Conservation (phyloP, 164 flowering plant genomes). For the Aristolochia fimbriata region DNA sequence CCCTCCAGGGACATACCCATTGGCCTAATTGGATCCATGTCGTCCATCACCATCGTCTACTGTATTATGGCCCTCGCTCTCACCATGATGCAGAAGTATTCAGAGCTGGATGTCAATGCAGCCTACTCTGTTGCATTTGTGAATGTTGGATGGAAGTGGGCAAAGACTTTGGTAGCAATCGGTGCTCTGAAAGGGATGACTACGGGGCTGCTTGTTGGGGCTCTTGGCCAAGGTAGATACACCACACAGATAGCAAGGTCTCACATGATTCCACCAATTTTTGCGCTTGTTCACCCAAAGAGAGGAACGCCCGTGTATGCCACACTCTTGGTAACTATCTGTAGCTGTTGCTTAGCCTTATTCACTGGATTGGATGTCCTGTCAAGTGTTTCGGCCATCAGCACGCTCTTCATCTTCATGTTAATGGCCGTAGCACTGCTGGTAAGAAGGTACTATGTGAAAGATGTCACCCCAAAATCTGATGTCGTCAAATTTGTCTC, state of each 20-base stretch:
- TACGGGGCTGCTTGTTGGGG: constrained; percentile 56
- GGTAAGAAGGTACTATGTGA: constrained; percentile 59
- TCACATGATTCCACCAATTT: constrained; percentile 83
- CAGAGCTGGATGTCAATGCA: constrained; percentile 58
- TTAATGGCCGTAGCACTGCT: constrained; percentile 71
- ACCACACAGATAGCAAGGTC: constrained; percentile 80
- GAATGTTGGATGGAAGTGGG: constrained; percentile 73
- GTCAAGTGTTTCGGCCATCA: constrained; percentile 52
- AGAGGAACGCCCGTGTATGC: constrained; percentile 71
- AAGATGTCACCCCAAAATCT: constrained; percentile 28
- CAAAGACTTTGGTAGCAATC: constrained; percentile 52
- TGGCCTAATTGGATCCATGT: constrained; percentile 70
- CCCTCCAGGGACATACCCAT: constrained; percentile 69
- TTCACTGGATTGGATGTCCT: constrained; percentile 71
- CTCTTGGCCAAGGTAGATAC: constrained; percentile 74
- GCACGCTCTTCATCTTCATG: constrained; percentile 76
- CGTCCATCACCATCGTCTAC: constrained; percentile 53
- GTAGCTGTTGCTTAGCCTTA: constrained; percentile 35
- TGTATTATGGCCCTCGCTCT: constrained; percentile 70
- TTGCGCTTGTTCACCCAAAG: constrained; percentile 71
- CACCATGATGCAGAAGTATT: constrained; percentile 51
- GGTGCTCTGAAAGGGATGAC: constrained; percentile 82
- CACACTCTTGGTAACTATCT: constrained; percentile 36
- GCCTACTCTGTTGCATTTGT: constrained; percentile 62
- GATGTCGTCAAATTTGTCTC: constrained; percentile 25